These are phyloP conservation scores for Tylopilus sp. DNA, from an alignment of 768 basidiomycete genomes.

Conservation along the genomic window DNA sequence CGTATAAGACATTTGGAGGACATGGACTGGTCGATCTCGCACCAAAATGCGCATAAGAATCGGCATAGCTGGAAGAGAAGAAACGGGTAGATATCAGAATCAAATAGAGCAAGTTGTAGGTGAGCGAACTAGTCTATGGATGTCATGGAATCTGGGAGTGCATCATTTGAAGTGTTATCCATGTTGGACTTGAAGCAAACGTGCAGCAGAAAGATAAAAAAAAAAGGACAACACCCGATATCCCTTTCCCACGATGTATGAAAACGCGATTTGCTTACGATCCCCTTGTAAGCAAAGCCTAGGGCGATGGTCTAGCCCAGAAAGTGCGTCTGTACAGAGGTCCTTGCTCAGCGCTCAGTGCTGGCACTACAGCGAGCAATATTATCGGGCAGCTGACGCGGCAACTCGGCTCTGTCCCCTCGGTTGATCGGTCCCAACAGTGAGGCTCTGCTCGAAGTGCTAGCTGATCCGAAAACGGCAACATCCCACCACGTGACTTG, in stretches of 20 bases:
- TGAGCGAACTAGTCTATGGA: slow-evolving; percentile 83
- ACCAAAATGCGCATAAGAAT: slow-evolving; percentile 97
- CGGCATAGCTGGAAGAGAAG: slow-evolving; percentile 71
- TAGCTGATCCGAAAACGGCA: slow-evolving; percentile 1
- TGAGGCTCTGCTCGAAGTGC: no score
- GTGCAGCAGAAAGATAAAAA: background rate
- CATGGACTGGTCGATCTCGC: slow-evolving; percentile 20
- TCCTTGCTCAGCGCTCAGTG: no score
- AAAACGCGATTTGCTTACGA: no score
- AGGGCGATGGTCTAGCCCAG: no score
- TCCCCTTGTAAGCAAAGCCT: no score
- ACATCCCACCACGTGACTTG: slow-evolving; percentile 19
- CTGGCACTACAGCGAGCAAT: no score
- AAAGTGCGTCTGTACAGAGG: no score
- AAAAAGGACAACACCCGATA: background rate
- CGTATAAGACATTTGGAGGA: slow-evolving; percentile 2
- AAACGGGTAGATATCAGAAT: slow-evolving; percentile 37
- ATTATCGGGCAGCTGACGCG: no score
- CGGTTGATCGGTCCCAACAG: no score
- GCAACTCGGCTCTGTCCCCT: no score
- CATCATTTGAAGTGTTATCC: slow-evolving; percentile 29
- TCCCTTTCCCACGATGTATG: background rate
- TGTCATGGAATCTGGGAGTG: slow-evolving; percentile 56
- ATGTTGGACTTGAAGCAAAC: slow-evolving; percentile 18
- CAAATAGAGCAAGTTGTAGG: slow-evolving; percentile 24